A percentile compares a stretch with the other conserved stretches of the same genome.
phyloP scores from a whole-genome alignment of 306 rosid genomes.

The Ceratonia siliqua region DNA sequence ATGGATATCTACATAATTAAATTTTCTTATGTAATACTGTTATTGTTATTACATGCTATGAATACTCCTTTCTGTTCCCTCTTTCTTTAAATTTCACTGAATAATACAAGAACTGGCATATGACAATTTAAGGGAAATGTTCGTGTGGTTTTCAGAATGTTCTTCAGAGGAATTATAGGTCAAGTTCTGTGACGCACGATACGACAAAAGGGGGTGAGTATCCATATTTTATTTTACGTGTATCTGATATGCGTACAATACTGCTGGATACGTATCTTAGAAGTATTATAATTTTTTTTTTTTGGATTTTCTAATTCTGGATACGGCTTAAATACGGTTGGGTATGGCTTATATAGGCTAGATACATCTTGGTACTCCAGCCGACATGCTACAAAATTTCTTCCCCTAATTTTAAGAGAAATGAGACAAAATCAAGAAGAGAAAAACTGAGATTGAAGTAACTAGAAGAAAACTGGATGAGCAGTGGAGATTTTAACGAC shows the following conservation, averaged over 20 bases:
- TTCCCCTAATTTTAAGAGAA: neutral
- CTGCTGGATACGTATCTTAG: neutral
- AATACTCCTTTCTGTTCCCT: neutral
- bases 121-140: neutral
- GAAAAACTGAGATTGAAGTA: neutral
- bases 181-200: too few species aligned
- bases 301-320: neutral
- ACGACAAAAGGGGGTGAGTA: too few species aligned
- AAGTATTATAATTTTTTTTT: neutral
- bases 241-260: too few species aligned
- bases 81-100: neutral
- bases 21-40: neutral
- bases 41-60: neutral
- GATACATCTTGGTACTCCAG: neutral
- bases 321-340: neutral
- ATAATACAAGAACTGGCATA: neutral
- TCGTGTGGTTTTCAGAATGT: constrained; percentile 6
- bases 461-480: neutral
- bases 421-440: neutral
- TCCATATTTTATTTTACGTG: too few species aligned
- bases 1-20: neutral
- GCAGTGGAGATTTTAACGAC: too few species aligned
- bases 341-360: neutral
- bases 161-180: neutral
- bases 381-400: neutral